Base-by-base conservation (phyloP, 345 rosid species). In the Camelina laxa region DNA sequence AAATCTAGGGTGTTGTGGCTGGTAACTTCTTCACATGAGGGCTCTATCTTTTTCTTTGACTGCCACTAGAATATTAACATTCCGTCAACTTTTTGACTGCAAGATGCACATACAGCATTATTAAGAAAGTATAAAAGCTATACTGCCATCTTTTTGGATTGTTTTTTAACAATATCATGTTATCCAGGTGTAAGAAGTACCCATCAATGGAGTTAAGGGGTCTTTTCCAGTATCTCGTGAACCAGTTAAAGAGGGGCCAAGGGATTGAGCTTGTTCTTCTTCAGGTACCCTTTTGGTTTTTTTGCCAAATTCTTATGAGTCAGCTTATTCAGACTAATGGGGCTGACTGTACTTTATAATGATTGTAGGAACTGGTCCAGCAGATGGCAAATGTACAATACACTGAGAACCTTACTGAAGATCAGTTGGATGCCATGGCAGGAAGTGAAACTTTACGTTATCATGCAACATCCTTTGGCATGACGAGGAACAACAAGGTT, bases 341-440 rank as follows among this genome's bases (percentile, higher is more conserved):
- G 72, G 80, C 67, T 49, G 42, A 66, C 64, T 68, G 69, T 61
- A 53, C 69, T 76, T 30, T 49, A 24, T 81, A 80, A 72, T 76
- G 73, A 44, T 47, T 73, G 83, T 79, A 96, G 99, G 99, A 96
- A 82, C 93, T 96, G 75, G 65, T 96, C 83, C 97, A 91, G 75
- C 99, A 96, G 84, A 96, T 96, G 99, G 99, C 99, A 72, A 96
- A 92, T 83, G 98, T 92, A 60, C 99, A 90, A 74, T 96, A 91
- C 83, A 96, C 93, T 1, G 98, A 96, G 82, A 96, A 96, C 83
- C 84, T 96, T 73, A 96, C 99, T 11, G 98, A 91, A 84, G 99
- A 96, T 68, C 99, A 96, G 82, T 84, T 96, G 85, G 98, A 92
- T 84, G 89, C 99, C 70, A 96, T 92, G 99, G 99, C 99, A 19